Evolutionary conservation across 1,284 basidiomycete species (phyloP), one percentile per base, ranked within the genome.

Genomic region (Ceratobasidium sp.): DNA sequence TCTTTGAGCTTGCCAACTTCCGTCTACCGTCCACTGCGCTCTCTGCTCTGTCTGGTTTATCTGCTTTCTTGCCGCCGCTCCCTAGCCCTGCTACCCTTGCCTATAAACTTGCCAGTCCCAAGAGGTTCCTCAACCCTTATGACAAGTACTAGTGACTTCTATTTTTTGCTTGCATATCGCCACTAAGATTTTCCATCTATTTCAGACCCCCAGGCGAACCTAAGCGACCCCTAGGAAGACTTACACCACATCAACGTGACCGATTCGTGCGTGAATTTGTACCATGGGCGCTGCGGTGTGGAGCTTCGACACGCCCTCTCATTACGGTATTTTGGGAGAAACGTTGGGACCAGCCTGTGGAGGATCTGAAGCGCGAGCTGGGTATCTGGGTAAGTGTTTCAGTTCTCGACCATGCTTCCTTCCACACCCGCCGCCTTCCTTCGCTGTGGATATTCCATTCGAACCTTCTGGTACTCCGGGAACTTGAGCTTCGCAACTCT

Each of bases 261-360:
- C 82, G 87, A 16, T 83, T 95, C 23, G 89, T 90, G 80, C 82
- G 83, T 18, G 94, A 97, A 80, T 97, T 93, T 81, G 87, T 95
- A 11, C 92, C 94, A 0, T 98, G 96, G 96, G 96, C 96, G 9
- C 82, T 96, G 69, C 88, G 89, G 73, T 92, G 92, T 73, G 96
- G 95, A 0, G 87, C 89, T 30, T 87, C 84, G 62, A 87, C 91
- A 32, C 85, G 85, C 77, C 93, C 91, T 77, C 82, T 99, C 73
- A 93, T 98, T 73, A 92, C 91, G 0, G 91, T 99, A 8, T 96
- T 96, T 78, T 99, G 97, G 98, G 97, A 99, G 82, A 87, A 95
- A 80, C 84, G 95, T 73, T 99, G 96, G 96, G 89, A 89, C 72
- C 90, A 94, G 81, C 86, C 93, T 72, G 82, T 97, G 3, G 87